Base-by-base conservation (phyloP, 202 grass and related monocot species). In the Carex sylvatica region DNA sequence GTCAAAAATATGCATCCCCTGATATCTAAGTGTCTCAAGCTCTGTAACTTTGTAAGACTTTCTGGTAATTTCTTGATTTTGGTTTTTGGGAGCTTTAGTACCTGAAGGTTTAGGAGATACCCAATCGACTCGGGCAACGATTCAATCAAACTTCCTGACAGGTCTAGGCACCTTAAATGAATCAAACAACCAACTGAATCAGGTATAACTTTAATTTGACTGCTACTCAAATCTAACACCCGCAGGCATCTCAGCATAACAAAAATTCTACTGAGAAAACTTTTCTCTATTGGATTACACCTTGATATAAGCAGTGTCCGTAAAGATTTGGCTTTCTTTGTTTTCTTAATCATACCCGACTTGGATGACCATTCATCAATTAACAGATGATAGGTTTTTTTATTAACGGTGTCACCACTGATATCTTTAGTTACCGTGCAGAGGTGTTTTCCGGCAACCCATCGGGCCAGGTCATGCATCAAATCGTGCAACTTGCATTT, bases 401-500 rank as follows among this genome's bases (percentile, higher is more conserved):
- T 70, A 60, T 16, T 10, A 60, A 62, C 0, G 4, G 23, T 18
- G 18, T 7, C n/a, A 0, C 0, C 2, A 2, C 7, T 68, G 81
- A 61, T 24, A 86, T 78, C 7, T 79, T 83, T 6, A 9, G 2
- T 73, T 84, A 36, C 24, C 65, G 5, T 18, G 12, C 54, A 55
- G 52, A 54, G 46, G 20, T 86, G 31, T 13, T 81, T 66, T 19
- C 22, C 35, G 1, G 24, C 31, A 4, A 81, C 79, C 12, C 6
- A 81, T 74, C 10, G 19, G 26, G 76, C 84, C 2, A 89, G 67
- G 49, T 83, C 92, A 65, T 89, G 87, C 87, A 94, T 84, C 1
- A 89, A 72, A 38, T 87, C 82, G 54, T 93, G 82, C 84, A 93
- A 78, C 64, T 74, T 84, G 52, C 84, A 91, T 54, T 15, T 59